Evolutionary conservation across 257 asterid genomes (phyloP), one percentile per base, ranked within the genome.

Genomic region (Fraxinus americana): DNA sequence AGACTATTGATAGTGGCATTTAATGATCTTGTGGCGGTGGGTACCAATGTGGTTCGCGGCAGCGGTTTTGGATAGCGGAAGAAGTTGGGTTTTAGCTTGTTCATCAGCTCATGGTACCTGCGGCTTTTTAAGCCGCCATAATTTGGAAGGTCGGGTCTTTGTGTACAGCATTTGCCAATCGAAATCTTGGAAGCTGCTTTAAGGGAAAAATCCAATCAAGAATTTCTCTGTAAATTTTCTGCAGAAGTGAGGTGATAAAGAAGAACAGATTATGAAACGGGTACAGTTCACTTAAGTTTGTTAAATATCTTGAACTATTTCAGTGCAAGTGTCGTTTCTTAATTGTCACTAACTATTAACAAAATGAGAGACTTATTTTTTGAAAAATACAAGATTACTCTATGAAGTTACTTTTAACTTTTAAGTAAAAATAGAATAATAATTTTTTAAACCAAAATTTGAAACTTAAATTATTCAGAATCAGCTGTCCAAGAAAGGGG

Each of bases 1-100:
- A 93, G 91, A 73, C 89, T 91, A 78, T 81, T 84, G 82, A 93
- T 86, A 70, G 74, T 75, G 75, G 94, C 93, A 74, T 90, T 92
- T 79, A 87, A 27, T 39, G 89, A 82, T 79, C 82, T 89, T 67
- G 93, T 84, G 63, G 80, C 66, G 77, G 89, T 63, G 74, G 76
- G 34, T 45, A 75, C 50, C 17, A 74, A 74, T 82, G 83, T 76
- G 32, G 43, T 70, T 19, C 32, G 29, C 16, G 61, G 86, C 17
- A 78, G 80, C 34, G 77, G 84, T 65, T 70, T 84, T 12, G 75
- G 77, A 71, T 76, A 75, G 72, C 80, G 83, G 78, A 82, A 75
- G 77, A 45, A 21, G 73, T 68, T 76, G 38, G 77, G 79, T 73
- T 82, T 83, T 81, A 88, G 78, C 78, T 83, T 91, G 86, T 82